Evolutionary conservation across 148 eudicot genomes (phyloP).

Genomic region (Amaranthus hypochondriacus): DNA sequence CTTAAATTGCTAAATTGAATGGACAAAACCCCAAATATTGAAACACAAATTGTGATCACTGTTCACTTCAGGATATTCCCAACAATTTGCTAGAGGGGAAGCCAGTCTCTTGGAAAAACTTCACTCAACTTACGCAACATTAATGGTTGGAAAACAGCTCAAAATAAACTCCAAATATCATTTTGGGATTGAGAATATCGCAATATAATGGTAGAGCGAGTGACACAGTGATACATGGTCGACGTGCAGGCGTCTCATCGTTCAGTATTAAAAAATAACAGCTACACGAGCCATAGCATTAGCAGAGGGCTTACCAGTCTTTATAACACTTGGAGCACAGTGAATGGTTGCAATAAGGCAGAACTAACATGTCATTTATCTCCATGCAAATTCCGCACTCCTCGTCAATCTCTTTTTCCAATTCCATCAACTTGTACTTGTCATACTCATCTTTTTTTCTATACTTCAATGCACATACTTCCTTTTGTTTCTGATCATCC

Average conservation of each 20-base stretch:
- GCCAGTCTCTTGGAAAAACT: background rate
- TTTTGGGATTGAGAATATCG: background rate
- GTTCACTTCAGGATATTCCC: background rate
- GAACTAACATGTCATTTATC: conserved; percentile 54
- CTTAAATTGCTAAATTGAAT: background rate
- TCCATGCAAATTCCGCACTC: conserved; percentile 96
- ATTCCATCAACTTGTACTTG: conserved; percentile 45
- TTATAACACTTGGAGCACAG: conserved; percentile 77
- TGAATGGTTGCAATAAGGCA: conserved; percentile 77
- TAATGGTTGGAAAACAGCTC: background rate
- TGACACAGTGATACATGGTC: background rate
- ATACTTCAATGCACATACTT: conserved; percentile 52
- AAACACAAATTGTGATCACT: background rate
- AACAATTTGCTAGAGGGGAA: background rate
- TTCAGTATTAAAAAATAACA: background rate
- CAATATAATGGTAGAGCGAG: background rate
- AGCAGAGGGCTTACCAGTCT: conserved; percentile 57
- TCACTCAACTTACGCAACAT: background rate
- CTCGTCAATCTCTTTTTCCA: conserved; percentile 74
- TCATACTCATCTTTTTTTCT: conserved; percentile 37
- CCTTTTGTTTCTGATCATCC: conserved; percentile 78
- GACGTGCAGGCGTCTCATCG: background rate
- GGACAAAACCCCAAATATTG: background rate
- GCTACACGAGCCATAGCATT: background rate
- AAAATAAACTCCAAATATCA: background rate